Base-by-base conservation (phyloP, 148 eudicot species). In the Diospyros lotus region DNA sequence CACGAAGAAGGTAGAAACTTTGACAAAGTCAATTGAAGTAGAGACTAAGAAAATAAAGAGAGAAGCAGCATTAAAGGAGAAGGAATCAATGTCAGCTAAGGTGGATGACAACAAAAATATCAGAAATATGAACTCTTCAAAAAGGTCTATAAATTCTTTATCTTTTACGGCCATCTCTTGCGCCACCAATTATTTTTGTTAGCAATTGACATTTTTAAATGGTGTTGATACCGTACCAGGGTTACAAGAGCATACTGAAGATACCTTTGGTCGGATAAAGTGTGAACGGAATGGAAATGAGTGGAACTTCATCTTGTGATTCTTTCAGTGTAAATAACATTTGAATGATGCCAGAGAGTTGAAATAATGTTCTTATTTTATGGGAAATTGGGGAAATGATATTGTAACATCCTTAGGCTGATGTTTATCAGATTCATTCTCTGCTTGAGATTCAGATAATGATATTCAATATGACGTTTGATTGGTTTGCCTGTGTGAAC, bases 21-120 rank as follows among this genome's bases (percentile, higher is more conserved):
- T 92, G 75, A 77, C 82, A 18, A 95, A 83, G 84, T 87, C 94
- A 64, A 78, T 92, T 58, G 91, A 94, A 80, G 88, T 86, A 61
- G 93, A 94, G 71, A 81, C 84, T 48, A 94, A 83, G 83, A 92
- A 89, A 81, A 53, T 72, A 67, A 92, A 84, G 86, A 86, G 88
- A 82, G 92, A 89, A 75, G 74, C 79, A 78, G 79, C 86, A 66
- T 66, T 64, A 14, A 84, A 76, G 42, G 85, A 81, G 28, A 86
- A 83, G 76, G 86, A 80, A 74, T 78, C 79, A 52, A 58, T 76
- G 69, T 74, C 78, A 79, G 76, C 77, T 43, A 80, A 80, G 71
- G 69, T 55, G 53, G 92, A 88, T 39, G 89, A 86, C 61, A 80
- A 75, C 71, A 84, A 80, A 66, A 78, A 68, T 76, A 74, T 45